Percentiles rank a stretch among this genome's conserved stretches.
These are phyloP conservation scores for Wilcoxina mikolae DNA, from an alignment of 495 filamentous ascomycete species.

Conservation along the genomic window DNA sequence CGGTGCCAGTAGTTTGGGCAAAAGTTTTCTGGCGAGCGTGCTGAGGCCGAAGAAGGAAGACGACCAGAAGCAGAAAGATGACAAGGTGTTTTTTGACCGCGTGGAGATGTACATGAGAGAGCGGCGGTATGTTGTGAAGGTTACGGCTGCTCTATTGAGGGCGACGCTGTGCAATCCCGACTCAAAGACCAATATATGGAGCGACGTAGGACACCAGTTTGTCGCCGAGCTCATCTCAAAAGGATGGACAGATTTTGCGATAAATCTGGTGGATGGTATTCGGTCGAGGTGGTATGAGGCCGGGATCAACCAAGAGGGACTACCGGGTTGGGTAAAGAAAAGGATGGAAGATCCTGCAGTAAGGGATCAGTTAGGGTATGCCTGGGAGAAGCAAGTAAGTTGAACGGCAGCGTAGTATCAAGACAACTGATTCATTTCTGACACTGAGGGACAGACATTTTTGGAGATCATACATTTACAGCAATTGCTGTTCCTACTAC, in stretches of 20 bases:
- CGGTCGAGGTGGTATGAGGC: conserved; percentile 18
- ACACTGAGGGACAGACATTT: conserved; percentile 13
- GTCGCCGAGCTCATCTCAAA: conserved; percentile 19
- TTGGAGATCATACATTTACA: conserved; percentile 27
- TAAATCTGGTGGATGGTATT: conserved; percentile 20
- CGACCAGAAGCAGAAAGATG: conserved; percentile 15
- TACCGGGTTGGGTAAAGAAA: conserved; percentile 7
- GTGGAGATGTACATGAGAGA: conserved; percentile 25
- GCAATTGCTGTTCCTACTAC: conserved; percentile 44
- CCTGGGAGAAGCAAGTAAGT: conserved; percentile 28
- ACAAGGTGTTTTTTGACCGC: conserved; percentile 15
- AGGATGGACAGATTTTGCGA: conserved; percentile 14
- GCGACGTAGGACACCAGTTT: conserved; percentile 20
- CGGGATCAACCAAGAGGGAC: conserved; percentile 8
- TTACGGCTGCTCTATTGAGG: conserved; percentile 21
- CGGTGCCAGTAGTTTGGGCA: not conserved
- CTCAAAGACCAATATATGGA: conserved; percentile 23
- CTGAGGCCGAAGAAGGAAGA: conserved; percentile 4
- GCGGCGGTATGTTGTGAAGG: conserved; percentile 27
- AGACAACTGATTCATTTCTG: not conserved
- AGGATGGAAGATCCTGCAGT: conserved; percentile 10
- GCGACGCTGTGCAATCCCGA: conserved; percentile 15
- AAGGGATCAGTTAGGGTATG: conserved; percentile 18
- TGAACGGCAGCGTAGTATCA: not conserved
- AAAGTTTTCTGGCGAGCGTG: conserved; percentile 7